Conservation (phyloP, 345 rosid species). For the Laguncularia racemosa region DNA sequence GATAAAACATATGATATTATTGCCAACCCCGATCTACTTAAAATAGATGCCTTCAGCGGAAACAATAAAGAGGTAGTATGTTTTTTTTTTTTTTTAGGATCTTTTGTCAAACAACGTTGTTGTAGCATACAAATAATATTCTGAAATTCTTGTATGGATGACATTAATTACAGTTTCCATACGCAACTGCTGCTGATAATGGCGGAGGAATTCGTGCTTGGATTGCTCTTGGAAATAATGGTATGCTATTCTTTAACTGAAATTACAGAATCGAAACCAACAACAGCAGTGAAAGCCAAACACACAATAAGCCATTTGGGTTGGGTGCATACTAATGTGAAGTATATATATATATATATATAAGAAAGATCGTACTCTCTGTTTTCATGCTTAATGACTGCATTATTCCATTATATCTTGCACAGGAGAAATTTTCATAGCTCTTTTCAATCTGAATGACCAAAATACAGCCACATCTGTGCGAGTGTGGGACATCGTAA, state of each 20-base stretch:
- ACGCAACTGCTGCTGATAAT: no score
- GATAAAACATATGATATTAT: conserved; percentile 49
- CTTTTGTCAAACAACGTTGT: neutral
- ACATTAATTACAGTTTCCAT: no score
- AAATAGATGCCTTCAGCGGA: conserved; percentile 61
- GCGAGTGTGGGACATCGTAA: conserved; percentile 38
- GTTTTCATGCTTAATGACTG: no score
- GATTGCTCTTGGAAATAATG: no score
- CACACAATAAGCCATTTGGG: no score
- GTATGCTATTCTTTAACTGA: neutral
- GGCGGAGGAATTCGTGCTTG: no score
- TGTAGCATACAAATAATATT: no score
- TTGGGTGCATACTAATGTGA: no score
- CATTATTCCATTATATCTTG: neutral
- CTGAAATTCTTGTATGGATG: no score
- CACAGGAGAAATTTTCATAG: conserved; percentile 39
- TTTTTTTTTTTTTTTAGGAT: neutral
- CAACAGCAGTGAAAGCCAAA: no score
- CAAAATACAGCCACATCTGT: conserved; percentile 38
- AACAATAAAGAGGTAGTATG: conserved; percentile 77
- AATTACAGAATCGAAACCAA: neutral
- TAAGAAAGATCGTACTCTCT: no score
- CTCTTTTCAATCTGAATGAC: conserved; percentile 43
- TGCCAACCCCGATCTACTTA: conserved; percentile 62
- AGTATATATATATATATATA: no score